Conservation (phyloP, 2,329 filamentous ascomycete genomes). For the Paraconiothyrium sp. region DNA sequence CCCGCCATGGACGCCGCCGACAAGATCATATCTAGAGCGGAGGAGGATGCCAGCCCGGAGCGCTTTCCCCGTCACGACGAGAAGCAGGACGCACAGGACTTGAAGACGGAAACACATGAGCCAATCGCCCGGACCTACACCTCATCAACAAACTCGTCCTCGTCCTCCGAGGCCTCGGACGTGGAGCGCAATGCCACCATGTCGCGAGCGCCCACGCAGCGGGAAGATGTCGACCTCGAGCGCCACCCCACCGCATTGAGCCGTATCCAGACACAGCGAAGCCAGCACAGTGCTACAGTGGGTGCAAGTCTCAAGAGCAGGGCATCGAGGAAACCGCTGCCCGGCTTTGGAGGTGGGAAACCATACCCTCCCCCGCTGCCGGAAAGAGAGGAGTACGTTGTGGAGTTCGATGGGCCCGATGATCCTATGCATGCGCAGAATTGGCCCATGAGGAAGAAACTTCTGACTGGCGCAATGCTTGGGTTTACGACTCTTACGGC, state of each 20-base stretch:
- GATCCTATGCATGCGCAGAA: conserved; percentile 90
- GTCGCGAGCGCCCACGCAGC: conserved; percentile 70
- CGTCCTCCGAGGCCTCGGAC: conserved; percentile 52
- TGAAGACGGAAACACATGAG: conserved; percentile 53
- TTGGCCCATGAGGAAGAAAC: conserved; percentile 82
- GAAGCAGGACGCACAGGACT: conserved; percentile 57
- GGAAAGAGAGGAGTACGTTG: conserved; percentile 77
- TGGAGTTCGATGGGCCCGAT: conserved; percentile 82
- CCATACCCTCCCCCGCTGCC: conserved; percentile 75
- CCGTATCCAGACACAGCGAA: conserved; percentile 75
- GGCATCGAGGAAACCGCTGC: conserved; percentile 67
- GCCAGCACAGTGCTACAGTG: conserved; percentile 78
- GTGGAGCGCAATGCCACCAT: conserved; percentile 58
- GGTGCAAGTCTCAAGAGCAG: conserved; percentile 61
- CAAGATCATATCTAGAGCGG: conserved; percentile 62
- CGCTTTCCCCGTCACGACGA: conserved; percentile 52
- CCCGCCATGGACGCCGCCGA: conserved; percentile 62
- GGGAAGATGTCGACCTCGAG: conserved; percentile 67
- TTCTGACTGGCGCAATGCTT: conserved; percentile 72
- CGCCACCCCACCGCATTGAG: conserved; percentile 74
- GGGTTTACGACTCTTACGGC: conserved; percentile 75
- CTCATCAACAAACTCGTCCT: conserved; percentile 59
- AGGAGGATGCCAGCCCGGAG: conserved; percentile 63
- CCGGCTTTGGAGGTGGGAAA: conserved; percentile 77
- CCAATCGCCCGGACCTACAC: conserved; percentile 68